Base-by-base conservation (phyloP, 2,329 filamentous ascomycete genomes). In the Aurifilum marmelostoma region DNA sequence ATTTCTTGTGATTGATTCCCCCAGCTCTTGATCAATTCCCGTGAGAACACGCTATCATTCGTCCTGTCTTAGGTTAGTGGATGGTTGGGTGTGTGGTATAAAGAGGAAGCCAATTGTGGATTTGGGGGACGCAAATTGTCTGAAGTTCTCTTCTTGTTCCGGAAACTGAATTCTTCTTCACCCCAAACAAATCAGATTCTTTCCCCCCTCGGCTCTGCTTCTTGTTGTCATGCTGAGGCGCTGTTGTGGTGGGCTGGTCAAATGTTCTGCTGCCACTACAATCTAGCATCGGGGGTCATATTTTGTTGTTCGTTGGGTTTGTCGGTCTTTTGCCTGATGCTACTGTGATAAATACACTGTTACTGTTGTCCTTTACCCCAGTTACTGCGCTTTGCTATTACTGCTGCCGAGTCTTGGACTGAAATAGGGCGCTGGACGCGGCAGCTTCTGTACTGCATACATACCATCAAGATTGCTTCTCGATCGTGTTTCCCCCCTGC, bases 221-320 rank as follows among this genome's bases (percentile, higher is more conserved):
- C 29, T 29, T n/a, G 27, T 50, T 29, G 7, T 9, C 43, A 21
- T 52, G n/a, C 39, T 34, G 2, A 37, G 29, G 16, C 37, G 21
- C 54, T 18, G 29, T 63, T 3, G 12, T 54, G 60, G 50, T 18
- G 63, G 21, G 32, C 18, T 29, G 32, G 32, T 56, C 18, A n/a
- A 21, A 41, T 41, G 34, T 34, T 58, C 56, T 56, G 62, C 58
- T 32, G 68, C 29, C 60, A 50, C 54, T 62, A 67, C 59, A 67
- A 43, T 60, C 65, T 37, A 69, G 69, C 72, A 72, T 73, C 67
- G 67, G 69, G 69, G 72, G 71, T 71, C 71, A 34, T 69, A 65
- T 72, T 69, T 67, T 67, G 66, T 65, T 62, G 52, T 34, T 34
- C 34, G 4, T 66, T 67, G n/a, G 29, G 47, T 32, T 63, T 64